These are phyloP conservation scores for Centaurea solstitialis DNA, from an alignment of 129 eudicot genomes.

Conservation along the genomic window DNA sequence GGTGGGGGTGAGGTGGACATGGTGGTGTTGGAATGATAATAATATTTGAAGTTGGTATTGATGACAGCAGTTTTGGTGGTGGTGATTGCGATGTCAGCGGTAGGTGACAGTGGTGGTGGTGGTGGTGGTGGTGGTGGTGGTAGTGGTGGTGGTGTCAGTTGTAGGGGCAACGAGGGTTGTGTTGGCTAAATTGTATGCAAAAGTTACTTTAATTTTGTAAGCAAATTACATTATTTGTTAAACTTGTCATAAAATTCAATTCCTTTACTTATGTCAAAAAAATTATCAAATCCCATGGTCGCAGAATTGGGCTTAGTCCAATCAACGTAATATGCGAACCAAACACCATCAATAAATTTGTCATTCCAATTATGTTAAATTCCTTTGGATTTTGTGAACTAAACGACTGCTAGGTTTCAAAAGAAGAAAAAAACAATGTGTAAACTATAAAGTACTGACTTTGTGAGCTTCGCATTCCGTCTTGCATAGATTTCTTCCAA, in stretches of 20 bases:
- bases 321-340: background rate
- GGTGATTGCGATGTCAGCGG: background rate
- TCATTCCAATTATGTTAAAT: background rate
- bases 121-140: background rate
- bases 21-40: background rate
- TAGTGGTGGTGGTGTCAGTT: background rate
- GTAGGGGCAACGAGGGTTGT: background rate
- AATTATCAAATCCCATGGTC: background rate
- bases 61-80: background rate
- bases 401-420: background rate
- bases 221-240: background rate
- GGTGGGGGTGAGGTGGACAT: background rate
- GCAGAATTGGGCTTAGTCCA: background rate
- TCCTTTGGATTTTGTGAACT: background rate
- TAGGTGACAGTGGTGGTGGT: background rate
- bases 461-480: conserved; percentile 50
- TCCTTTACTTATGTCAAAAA: background rate
- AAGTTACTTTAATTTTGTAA: background rate
- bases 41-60: background rate
- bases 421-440: background rate
- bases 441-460: conserved; percentile 30
- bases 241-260: background rate
- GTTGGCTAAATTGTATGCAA: background rate
- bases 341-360: background rate
- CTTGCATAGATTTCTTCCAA: conserved; percentile 49